Evolutionary conservation across 768 basidiomycete genomes (phyloP).

Genomic region (Candolleomyces eurysporus): DNA sequence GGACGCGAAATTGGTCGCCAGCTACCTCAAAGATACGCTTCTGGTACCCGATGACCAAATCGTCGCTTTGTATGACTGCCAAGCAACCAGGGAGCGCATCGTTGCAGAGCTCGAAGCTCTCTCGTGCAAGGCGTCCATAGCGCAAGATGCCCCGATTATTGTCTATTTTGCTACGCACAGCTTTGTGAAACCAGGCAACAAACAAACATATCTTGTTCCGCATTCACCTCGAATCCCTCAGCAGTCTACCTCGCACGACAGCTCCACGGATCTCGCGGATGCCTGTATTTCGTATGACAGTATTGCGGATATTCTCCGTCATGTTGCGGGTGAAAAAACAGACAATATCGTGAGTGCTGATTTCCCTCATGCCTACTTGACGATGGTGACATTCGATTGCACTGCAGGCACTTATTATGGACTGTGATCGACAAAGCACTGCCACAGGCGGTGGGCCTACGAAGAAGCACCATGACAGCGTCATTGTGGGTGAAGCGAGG

Average conservation of each 20-base stretch:
- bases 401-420: neutral
- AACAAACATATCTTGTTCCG: neutral
- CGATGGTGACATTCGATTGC: neutral
- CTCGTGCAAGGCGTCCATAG: neutral
- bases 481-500: neutral
- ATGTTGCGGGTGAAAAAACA: neutral
- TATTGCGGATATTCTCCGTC: neutral
- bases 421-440: neutral
- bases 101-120: neutral
- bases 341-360: neutral
- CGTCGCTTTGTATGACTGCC: neutral
- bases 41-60: neutral
- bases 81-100: neutral
- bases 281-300: neutral
- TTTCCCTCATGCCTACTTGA: neutral
- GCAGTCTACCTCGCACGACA: no score
- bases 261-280: neutral
- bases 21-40: neutral
- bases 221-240: neutral
- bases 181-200: neutral
- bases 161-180: neutral
- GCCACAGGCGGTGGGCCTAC: neutral
- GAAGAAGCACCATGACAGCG: neutral
- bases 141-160: neutral
- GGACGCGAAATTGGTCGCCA: neutral